Evolutionary conservation across 2,329 filamentous ascomycete genomes (phyloP).

Genomic region (Aciculosporium take): DNA sequence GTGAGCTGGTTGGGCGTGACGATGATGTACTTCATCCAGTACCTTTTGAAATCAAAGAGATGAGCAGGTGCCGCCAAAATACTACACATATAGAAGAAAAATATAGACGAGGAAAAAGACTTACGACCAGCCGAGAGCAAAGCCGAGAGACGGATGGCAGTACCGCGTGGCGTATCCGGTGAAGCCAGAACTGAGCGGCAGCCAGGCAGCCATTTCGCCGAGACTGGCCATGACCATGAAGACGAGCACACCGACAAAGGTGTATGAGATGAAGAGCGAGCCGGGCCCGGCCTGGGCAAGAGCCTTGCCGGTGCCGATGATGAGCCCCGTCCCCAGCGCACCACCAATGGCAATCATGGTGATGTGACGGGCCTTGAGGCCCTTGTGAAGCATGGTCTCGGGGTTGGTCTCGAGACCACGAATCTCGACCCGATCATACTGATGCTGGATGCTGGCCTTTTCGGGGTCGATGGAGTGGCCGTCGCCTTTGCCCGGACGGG

Average conservation of each 20-base stretch:
- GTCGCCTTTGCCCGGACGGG: conserved; percentile 7
- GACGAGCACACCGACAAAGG: conserved; percentile 55
- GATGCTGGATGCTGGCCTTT: conserved; percentile 8
- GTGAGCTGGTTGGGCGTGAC: conserved; percentile 75
- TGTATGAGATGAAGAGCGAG: conserved; percentile 58
- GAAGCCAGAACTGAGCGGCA: conserved; percentile 66
- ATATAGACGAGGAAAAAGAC: conserved; percentile 12
- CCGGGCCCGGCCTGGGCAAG: conserved; percentile 43
- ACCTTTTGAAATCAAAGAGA: conserved; percentile 17
- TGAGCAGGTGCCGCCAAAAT: conserved; percentile 8
- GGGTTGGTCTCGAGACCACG: conserved; percentile 34
- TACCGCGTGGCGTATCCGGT: conserved; percentile 69
- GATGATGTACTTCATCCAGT: conserved; percentile 72
- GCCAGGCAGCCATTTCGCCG: conserved; percentile 74
- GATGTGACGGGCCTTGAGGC: conserved; percentile 40
- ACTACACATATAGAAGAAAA: neutral
- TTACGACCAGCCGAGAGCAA: conserved; percentile 60
- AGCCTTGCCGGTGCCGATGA: conserved; percentile 51
- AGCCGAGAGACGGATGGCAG: conserved; percentile 67
- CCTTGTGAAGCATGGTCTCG: conserved; percentile 35
- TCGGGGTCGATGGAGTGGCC: conserved; percentile 8
- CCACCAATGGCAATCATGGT: conserved; percentile 58
- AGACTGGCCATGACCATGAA: conserved; percentile 71
- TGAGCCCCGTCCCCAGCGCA: conserved; percentile 59
- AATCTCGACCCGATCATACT: conserved; percentile 20